Conservation (phyloP, 805 yeast species). For the Candida michaelii region DNA sequence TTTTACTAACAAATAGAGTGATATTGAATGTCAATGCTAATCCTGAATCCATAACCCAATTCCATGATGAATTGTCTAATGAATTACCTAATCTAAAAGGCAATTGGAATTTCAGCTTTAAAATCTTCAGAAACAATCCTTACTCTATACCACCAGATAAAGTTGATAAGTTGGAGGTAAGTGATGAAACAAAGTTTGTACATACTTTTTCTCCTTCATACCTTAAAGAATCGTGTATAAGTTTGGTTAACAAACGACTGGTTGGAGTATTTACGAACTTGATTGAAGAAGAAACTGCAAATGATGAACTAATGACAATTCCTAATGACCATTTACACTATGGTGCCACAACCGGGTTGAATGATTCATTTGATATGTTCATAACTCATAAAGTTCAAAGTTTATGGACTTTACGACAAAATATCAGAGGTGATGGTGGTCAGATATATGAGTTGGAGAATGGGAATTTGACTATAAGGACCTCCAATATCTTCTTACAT, state of each 20-base stretch:
- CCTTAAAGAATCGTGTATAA: conserved; percentile 44
- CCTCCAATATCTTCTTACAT: conserved; percentile 71
- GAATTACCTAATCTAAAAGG: conserved; percentile 61
- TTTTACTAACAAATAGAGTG: conserved; percentile 30
- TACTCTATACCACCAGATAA: conserved; percentile 44
- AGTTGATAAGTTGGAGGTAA: conserved; percentile 23
- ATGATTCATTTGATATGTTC: conserved; percentile 58
- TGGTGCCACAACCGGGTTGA: conserved; percentile 56
- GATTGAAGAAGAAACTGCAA: conserved; percentile 31
- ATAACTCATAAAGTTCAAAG: conserved; percentile 60
- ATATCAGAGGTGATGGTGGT: conserved; percentile 75
- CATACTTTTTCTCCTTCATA: conserved; percentile 55
- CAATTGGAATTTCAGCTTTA: conserved; percentile 69
- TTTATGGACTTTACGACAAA: conserved; percentile 68
- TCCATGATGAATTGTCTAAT: conserved; percentile 71
- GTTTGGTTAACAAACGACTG: conserved; percentile 46
- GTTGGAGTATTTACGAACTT: conserved; percentile 36
- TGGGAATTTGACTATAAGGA: conserved; percentile 54
- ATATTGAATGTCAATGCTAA: conserved; percentile 40
- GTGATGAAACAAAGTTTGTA: conserved; percentile 45
- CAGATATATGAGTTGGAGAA: conserved; percentile 56
- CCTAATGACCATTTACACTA: conserved; percentile 41
- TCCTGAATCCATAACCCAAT: conserved; percentile 62
- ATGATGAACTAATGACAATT: conserved; percentile 23
- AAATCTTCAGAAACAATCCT: conserved; percentile 65